phyloP scores from a whole-genome alignment of 148 eudicot species.

The Heliamphora exappendiculata region DNA sequence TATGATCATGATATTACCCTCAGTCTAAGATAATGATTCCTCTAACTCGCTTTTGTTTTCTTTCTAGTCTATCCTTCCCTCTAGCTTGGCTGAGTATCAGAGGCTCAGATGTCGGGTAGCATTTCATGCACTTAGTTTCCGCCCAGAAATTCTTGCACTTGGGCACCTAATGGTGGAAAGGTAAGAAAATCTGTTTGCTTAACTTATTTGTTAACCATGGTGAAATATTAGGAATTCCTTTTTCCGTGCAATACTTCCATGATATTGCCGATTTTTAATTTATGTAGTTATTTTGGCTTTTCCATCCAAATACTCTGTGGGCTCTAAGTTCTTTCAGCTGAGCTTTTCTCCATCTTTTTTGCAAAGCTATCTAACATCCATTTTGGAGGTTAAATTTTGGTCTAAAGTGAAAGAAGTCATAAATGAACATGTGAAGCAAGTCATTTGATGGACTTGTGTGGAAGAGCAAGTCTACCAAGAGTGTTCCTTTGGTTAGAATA shows the following conservation, averaged over 20 bases:
- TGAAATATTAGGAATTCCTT: not conserved
- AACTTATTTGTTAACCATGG: not conserved
- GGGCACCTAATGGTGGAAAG: slow-evolving; percentile 73
- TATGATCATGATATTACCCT: not conserved
- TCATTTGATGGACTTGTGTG: not conserved
- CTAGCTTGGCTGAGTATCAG: slow-evolving; percentile 72
- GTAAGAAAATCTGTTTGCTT: slow-evolving; percentile 25
- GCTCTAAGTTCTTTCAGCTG: not conserved
- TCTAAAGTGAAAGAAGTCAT: not conserved
- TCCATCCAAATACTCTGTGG: not conserved
- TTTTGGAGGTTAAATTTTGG: not conserved
- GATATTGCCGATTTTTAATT: not conserved
- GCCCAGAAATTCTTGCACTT: slow-evolving; percentile 62
- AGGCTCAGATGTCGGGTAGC: slow-evolving; percentile 98
- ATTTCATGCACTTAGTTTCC: slow-evolving; percentile 84
- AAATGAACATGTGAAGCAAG: not conserved
- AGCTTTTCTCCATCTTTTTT: not conserved
- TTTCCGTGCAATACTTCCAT: not conserved
- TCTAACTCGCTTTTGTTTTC: slow-evolving; percentile 11
- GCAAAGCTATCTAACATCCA: not conserved
- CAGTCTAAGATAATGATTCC: not conserved
- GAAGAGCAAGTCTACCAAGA: not conserved
- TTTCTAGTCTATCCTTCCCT: slow-evolving; percentile 61
- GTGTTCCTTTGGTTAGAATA: not conserved
- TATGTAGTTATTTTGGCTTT: not conserved